Evolutionary conservation across 371 early-diverging fungal species (phyloP).

Genomic region (Apophysomyces ossiformis): DNA sequence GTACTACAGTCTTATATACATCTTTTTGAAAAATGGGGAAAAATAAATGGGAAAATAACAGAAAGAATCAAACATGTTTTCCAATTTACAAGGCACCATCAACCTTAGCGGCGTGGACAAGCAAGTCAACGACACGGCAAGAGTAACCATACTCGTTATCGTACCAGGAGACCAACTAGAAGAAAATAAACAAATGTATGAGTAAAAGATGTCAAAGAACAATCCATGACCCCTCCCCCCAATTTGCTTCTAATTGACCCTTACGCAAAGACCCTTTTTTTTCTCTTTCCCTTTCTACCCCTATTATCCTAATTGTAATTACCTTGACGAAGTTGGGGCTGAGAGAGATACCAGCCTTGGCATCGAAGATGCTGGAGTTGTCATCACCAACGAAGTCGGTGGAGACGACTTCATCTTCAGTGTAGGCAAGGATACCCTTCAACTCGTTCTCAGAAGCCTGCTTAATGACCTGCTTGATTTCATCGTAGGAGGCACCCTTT

Average conservation of each 20-base stretch:
- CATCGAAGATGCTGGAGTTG: conserved; percentile 96
- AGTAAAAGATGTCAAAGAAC: conserved; percentile 26
- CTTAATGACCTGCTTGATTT: conserved; percentile 89
- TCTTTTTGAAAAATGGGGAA: neutral
- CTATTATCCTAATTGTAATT: conserved; percentile 32
- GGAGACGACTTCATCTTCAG: conserved; percentile 98
- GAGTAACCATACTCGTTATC: conserved; percentile 96
- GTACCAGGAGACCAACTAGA: conserved; percentile 98
- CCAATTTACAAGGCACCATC: conserved; percentile 32
- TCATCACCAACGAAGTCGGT: conserved; percentile 94
- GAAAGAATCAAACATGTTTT: neutral
- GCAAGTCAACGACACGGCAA: conserved; percentile 88
- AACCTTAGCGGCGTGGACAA: conserved; percentile 75
- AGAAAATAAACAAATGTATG: conserved; percentile 60
- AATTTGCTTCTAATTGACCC: neutral
- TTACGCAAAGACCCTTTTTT: neutral
- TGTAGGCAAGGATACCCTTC: conserved; percentile 96
- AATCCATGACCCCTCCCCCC: neutral
- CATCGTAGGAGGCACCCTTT: conserved; percentile 89
- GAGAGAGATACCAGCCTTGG: conserved; percentile 96
- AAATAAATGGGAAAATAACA: neutral
- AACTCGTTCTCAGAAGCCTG: conserved; percentile 77
- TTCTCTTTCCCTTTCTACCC: conserved; percentile 40
- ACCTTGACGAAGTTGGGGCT: conserved; percentile 98
- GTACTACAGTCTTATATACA: conserved; percentile 4